A percentile compares a stretch with the other conserved stretches of the same genome.
Evolutionary conservation across 2,329 filamentous ascomycete species (phyloP).

Genomic region (Westerdykella aurantiaca): DNA sequence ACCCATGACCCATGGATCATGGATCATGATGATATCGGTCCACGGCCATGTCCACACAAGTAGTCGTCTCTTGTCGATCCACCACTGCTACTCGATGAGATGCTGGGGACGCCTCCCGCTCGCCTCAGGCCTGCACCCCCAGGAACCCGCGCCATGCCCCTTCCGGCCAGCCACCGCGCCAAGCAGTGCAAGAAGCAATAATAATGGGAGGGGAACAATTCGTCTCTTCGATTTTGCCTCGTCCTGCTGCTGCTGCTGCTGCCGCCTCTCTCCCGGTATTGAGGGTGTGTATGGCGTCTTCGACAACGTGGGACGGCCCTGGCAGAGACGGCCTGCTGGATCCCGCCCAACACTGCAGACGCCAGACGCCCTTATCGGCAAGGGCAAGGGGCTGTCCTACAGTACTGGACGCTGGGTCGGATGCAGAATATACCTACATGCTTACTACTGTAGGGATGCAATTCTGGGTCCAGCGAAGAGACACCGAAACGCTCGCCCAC

Average conservation of each 20-base stretch:
- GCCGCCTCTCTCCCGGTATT: slow-evolving; percentile 2
- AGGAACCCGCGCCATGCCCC: slow-evolving; percentile 12
- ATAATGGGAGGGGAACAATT: slow-evolving; percentile 24
- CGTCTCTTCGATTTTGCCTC: slow-evolving; percentile 18
- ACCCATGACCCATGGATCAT: no score
- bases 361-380: slow-evolving; percentile 1
- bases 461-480: slow-evolving; percentile 2
- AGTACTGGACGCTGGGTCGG: no score
- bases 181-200: slow-evolving; percentile 1
- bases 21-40: no score
- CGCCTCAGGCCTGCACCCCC: slow-evolving; percentile 9
- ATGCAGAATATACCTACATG: no score
- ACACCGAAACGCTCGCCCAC: slow-evolving; percentile 6
- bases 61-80: no score
- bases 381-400: neutral
- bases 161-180: slow-evolving; percentile 12
- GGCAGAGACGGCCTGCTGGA: slow-evolving; percentile 7
- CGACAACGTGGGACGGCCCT: slow-evolving; percentile 1
- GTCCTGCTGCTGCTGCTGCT: neutral
- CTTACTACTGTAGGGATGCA: no score
- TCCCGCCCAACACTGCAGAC: neutral
- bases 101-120: slow-evolving; percentile 17
- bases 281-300: slow-evolving; percentile 21
- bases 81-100: neutral
- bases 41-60: no score